These are phyloP conservation scores for Cryomyces minteri DNA, from an alignment of 495 filamentous ascomycete species.

Conservation along the genomic window DNA sequence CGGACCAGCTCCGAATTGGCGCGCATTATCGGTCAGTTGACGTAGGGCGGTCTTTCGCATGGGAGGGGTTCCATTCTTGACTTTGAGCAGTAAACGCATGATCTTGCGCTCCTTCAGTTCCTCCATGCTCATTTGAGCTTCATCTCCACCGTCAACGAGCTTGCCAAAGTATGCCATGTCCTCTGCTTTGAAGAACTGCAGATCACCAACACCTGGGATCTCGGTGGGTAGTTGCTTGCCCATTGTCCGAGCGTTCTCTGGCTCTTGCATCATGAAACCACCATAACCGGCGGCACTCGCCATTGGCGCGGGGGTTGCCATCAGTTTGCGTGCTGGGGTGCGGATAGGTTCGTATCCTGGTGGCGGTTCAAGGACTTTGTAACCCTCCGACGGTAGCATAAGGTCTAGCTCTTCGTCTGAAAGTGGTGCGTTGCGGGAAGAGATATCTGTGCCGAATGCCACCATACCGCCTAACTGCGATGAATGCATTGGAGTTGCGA, in stretches of 20 bases:
- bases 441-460: constrained; percentile 64
- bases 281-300: constrained; percentile 43
- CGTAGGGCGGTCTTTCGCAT: constrained; percentile 99
- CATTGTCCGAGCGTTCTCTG: constrained; percentile 57
- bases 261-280: constrained; percentile 97
- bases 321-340: constrained; percentile 56
- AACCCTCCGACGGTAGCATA: constrained; percentile 83
- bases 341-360: constrained; percentile 81
- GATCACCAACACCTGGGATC: constrained; percentile 90
- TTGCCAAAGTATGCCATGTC: constrained; percentile 99
- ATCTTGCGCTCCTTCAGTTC: constrained; percentile 98
- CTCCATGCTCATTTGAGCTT: constrained; percentile 79
- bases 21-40: constrained; percentile 93
- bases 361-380: constrained; percentile 82
- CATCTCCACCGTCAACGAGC: constrained; percentile 85
- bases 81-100: constrained; percentile 89
- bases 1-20: constrained; percentile 86
- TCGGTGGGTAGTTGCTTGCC: constrained; percentile 91
- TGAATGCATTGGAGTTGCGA: constrained; percentile 74
- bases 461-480: constrained; percentile 40
- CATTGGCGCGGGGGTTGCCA: constrained; percentile 52
- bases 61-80: constrained; percentile 98
- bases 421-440: constrained; percentile 56
- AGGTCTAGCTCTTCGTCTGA: constrained; percentile 89
- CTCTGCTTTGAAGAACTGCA: constrained; percentile 97